A percentile compares a stretch with the other conserved stretches of the same genome.
These are phyloP conservation scores for Cladophialophora yegresii DNA, from an alignment of 2,329 filamentous ascomycete genomes.

Conservation along the genomic window DNA sequence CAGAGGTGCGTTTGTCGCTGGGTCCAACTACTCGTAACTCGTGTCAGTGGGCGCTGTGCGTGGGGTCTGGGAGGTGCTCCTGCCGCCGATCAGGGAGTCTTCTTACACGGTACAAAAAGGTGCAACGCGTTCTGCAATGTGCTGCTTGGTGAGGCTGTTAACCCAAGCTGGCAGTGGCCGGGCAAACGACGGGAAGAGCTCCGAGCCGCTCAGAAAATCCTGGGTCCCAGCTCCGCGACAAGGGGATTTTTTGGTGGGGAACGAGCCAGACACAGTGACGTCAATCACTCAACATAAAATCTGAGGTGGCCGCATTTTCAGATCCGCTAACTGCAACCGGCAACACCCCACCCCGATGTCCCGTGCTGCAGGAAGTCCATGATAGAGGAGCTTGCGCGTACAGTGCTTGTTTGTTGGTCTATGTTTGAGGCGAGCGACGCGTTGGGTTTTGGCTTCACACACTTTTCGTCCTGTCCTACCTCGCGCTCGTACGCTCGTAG, in stretches of 20 bases:
- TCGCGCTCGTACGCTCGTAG: too few species aligned
- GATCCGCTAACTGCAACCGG: neutral
- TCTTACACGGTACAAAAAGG: neutral
- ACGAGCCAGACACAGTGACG: neutral
- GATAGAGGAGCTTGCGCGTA: neutral
- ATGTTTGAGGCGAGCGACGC: neutral
- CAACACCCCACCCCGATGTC: neutral
- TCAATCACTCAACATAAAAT: neutral
- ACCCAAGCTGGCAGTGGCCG: neutral
- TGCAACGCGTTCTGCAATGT: neutral
- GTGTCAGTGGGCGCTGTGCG: neutral
- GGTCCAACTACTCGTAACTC: neutral
- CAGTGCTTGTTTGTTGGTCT: neutral
- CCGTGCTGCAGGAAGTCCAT: neutral
- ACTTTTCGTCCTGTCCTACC: neutral
- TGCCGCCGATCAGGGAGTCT: neutral
- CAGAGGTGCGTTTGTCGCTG: neutral
- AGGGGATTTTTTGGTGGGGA: neutral
- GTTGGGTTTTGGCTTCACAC: neutral
- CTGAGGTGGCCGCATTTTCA: neutral
- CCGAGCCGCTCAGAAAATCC: neutral
- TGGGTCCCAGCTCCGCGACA: neutral
- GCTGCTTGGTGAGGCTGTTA: neutral
- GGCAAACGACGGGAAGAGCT: neutral
- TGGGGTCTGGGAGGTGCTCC: neutral